Base-by-base conservation (phyloP, 805 yeast genomes). In the Saccharomyces jurei region DNA sequence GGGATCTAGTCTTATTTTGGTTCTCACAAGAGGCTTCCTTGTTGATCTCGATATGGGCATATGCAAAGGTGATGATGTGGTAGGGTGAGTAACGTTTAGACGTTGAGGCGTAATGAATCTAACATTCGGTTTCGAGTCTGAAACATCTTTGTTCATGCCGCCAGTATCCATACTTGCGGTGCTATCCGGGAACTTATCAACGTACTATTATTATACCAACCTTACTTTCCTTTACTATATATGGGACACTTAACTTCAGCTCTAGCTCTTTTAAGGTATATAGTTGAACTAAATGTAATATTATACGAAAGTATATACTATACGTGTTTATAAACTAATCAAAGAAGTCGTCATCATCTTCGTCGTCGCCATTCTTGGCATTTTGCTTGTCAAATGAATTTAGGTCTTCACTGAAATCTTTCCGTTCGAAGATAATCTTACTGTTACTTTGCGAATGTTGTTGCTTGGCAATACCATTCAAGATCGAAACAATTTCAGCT, bases 391-490 rank as follows among this genome's bases (percentile, higher is more conserved):
- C 65, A 2, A 62, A 67, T 30, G 59, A 63, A 57, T 70, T 73
- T 48, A 66, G 71, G 47, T 71, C 72, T 31, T 67, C 77, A 50
- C 71, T 74, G 27, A 67, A 74, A 36, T 73, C 79, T 51, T 76
- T 75, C 60, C 87, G 74, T 59, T 80, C 75, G 61, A 79, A 78
- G 27, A 84, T 88, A 56, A 89, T 86, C 71, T 83, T 84, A 21
- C 86, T 79, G 46, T 80, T 81, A 47, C 77, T 78, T 63, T 78
- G 78, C 65, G 81, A 79, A 53, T 83, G 82, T 61, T 83, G 84
- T 63, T 87, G 89, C 57, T 84, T 78, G 6, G 96, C 84, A 32
- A 92, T 76, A 56, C 91, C 90, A 67, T 89, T 90, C 59, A 92
- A 76, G 50, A 94, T 81, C 60, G 82, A 84, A 30, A 90, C 96